A percentile compares a stretch with the other conserved stretches of the same genome.
Evolutionary conservation across 2,329 filamentous ascomycete genomes (phyloP).

Genomic region (Colletotrichum gigasporum): DNA sequence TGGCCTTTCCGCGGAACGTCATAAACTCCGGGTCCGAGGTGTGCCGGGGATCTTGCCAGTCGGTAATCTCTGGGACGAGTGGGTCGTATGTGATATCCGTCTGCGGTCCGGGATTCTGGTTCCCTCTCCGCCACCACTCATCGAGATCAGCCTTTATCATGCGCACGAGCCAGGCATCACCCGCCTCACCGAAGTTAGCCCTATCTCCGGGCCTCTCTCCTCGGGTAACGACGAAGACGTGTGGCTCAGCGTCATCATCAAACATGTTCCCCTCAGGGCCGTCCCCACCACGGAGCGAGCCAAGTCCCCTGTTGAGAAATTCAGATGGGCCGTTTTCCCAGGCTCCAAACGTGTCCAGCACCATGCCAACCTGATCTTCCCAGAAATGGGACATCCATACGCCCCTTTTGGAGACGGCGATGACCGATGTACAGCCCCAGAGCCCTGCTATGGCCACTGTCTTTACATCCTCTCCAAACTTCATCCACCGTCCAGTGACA

Average conservation of each 20-base stretch:
- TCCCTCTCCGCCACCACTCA: neutral
- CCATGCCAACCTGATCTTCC: neutral
- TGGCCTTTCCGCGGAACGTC: neutral
- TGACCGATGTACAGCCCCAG: slow-evolving; percentile 3
- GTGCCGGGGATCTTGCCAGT: neutral
- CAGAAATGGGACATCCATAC: neutral
- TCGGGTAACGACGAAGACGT: neutral
- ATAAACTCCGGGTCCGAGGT: neutral
- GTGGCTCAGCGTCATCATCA: neutral
- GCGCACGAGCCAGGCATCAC: neutral
- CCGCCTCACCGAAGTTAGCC: neutral
- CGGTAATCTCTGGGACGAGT: too few species aligned
- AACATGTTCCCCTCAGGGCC: neutral
- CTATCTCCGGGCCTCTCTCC: too few species aligned
- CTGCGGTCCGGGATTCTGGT: neutral
- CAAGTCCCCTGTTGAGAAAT: neutral
- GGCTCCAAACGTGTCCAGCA: neutral
- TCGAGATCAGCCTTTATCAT: neutral
- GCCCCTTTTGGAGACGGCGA: slow-evolving; percentile 6
- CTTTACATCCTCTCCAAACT: neutral
- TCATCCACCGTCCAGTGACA: too few species aligned
- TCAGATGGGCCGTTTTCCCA: neutral
- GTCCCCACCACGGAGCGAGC: neutral
- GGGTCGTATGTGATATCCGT: neutral
- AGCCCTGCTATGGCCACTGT: neutral